These are phyloP conservation scores for Pecoramyces ruminantium DNA, from an alignment of 192 early-diverging fungal species.

Conservation along the genomic window DNA sequence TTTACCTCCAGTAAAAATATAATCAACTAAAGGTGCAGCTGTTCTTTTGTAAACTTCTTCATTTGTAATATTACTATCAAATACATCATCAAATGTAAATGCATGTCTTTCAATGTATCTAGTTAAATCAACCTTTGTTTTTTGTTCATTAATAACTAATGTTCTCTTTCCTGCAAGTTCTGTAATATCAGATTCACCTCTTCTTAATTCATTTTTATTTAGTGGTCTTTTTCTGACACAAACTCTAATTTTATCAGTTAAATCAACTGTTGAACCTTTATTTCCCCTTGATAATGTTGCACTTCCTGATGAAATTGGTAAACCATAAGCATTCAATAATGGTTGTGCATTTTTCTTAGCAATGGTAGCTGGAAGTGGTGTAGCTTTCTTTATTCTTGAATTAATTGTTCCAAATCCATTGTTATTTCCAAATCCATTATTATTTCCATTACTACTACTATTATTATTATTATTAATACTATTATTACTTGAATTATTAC, in stretches of 20 bases:
- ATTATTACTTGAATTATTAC: neutral
- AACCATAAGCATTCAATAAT: constrained; percentile 3
- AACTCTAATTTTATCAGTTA: constrained; percentile 80
- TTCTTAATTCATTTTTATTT: constrained; percentile 66
- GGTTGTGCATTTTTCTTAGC: neutral
- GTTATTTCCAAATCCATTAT: no score
- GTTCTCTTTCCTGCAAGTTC: constrained; percentile 41
- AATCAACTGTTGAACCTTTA: constrained; percentile 17
- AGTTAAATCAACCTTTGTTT: constrained; percentile 88
- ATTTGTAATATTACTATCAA: constrained; percentile 64
- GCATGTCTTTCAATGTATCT: constrained; percentile 86
- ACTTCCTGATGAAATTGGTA: neutral
- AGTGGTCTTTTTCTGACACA: constrained; percentile 93
- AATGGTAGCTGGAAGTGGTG: neutral
- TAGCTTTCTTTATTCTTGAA: neutral
- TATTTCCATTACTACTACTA: neutral
- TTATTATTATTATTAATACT: neutral
- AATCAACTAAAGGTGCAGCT: constrained; percentile 82
- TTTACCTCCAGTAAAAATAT: constrained; percentile 87
- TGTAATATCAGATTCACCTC: constrained; percentile 74
- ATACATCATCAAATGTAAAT: constrained; percentile 93
- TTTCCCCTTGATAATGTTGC: constrained; percentile 2
- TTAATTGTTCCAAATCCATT: neutral
- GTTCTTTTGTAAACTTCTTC: constrained; percentile 79
- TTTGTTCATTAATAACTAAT: constrained; percentile 82